Evolutionary conservation across 306 rosid genomes (phyloP).

Genomic region (Gynostemma pentaphyllum): DNA sequence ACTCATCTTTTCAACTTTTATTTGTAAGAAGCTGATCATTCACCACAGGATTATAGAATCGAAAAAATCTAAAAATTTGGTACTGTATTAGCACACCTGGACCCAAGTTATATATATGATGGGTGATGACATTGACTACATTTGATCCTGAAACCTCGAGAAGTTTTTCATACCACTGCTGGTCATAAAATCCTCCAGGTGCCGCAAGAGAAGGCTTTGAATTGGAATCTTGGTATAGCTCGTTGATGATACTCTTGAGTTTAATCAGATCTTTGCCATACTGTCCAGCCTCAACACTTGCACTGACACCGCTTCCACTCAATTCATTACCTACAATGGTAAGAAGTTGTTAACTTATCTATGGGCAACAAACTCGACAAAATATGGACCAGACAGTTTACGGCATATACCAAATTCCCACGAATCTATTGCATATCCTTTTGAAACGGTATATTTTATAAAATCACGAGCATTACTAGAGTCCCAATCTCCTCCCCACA

Average conservation of each 20-base stretch:
- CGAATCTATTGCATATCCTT: slow-evolving; percentile 64
- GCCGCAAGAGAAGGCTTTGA: slow-evolving; percentile 61
- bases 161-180: slow-evolving; percentile 59
- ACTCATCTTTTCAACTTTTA: neutral
- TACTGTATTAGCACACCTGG: slow-evolving; percentile 46
- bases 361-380: neutral
- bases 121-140: slow-evolving; percentile 48
- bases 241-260: slow-evolving; percentile 36
- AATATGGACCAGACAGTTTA: neutral
- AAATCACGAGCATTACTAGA: slow-evolving; percentile 48
- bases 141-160: slow-evolving; percentile 69
- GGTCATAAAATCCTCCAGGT: slow-evolving; percentile 83
- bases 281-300: slow-evolving; percentile 61
- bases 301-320: slow-evolving; percentile 76
- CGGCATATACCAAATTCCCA: slow-evolving; percentile 78
- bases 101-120: slow-evolving; percentile 86
- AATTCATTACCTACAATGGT: slow-evolving; percentile 71
- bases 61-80: neutral
- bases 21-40: neutral
- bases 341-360: neutral
- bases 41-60: neutral
- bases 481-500: slow-evolving; percentile 93
- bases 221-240: slow-evolving; percentile 32
- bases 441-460: slow-evolving; percentile 57
- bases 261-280: slow-evolving; percentile 76